Evolutionary conservation across 1,284 basidiomycete genomes (phyloP).

Genomic region (Gomphus sp.): DNA sequence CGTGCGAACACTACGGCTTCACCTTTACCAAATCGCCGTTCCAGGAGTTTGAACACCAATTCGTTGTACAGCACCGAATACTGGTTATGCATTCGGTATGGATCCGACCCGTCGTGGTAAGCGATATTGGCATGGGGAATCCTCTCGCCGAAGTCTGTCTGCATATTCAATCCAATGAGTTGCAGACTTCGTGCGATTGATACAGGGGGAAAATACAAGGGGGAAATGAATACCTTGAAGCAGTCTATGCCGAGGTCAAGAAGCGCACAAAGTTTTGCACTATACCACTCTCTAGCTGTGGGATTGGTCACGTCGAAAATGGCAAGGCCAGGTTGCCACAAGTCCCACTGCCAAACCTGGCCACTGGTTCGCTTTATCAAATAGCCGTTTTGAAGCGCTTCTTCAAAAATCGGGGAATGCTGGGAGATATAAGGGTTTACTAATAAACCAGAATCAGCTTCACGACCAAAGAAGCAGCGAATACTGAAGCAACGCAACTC

Average conservation of each 20-base stretch:
- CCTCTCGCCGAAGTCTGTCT: slow-evolving; percentile 67
- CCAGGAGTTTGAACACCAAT: slow-evolving; percentile 53
- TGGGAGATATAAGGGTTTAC: slow-evolving; percentile 67
- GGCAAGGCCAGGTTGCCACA: slow-evolving; percentile 66
- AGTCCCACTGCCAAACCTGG: slow-evolving; percentile 70
- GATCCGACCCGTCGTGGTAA: slow-evolving; percentile 64
- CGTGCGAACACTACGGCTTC: slow-evolving; percentile 66
- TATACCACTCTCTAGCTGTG: slow-evolving; percentile 58
- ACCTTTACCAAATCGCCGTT: slow-evolving; percentile 49
- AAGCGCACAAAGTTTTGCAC: slow-evolving; percentile 44
- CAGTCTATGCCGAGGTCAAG: slow-evolving; percentile 64
- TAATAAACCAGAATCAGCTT: slow-evolving; percentile 6
- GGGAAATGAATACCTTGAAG: slow-evolving; percentile 42
- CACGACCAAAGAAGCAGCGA: not conserved
- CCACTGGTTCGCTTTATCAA: slow-evolving; percentile 64
- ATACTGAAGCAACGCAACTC: slow-evolving; percentile 37
- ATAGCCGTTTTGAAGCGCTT: slow-evolving; percentile 56
- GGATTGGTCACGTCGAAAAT: slow-evolving; percentile 68
- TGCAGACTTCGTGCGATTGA: not conserved
- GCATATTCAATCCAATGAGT: not conserved
- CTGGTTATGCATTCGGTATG: slow-evolving; percentile 55
- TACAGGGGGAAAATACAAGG: not conserved
- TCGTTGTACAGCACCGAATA: slow-evolving; percentile 65
- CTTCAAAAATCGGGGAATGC: slow-evolving; percentile 59
- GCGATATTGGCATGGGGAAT: slow-evolving; percentile 55